phyloP scores from a whole-genome alignment of 2,329 filamentous ascomycete genomes.

The Zalaria sp. region DNA sequence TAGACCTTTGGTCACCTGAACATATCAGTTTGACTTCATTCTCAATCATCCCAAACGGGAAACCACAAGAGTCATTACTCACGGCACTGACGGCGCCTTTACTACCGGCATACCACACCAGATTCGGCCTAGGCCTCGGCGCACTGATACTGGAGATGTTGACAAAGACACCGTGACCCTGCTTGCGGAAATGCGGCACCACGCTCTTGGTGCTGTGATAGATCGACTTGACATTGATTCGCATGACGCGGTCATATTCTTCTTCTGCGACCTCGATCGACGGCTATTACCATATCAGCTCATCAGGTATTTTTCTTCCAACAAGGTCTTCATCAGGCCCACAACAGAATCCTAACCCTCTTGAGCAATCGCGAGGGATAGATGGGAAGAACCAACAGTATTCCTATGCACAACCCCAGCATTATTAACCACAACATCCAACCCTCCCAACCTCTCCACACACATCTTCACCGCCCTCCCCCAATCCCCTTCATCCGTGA shows the following conservation, averaged over 20 bases:
- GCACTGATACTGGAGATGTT: slow-evolving; percentile 16
- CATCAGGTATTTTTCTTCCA: neutral
- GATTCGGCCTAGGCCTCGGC: slow-evolving; percentile 11
- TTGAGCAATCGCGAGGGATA: slow-evolving; percentile 7
- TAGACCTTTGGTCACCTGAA: slow-evolving; percentile 11
- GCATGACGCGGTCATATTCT: slow-evolving; percentile 19
- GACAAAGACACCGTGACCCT: slow-evolving; percentile 12
- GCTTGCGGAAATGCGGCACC: slow-evolving; percentile 16
- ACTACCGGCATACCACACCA: slow-evolving; percentile 16
- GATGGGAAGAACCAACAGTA: slow-evolving; percentile 6
- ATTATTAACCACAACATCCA: slow-evolving; percentile 35
- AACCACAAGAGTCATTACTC: neutral
- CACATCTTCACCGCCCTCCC: slow-evolving; percentile 11
- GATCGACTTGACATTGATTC: slow-evolving; percentile 18
- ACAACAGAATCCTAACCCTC: no score
- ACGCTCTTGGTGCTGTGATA: slow-evolving; percentile 16
- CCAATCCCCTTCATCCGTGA: slow-evolving; percentile 14
- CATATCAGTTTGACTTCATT: neutral
- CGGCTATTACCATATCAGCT: slow-evolving; percentile 9
- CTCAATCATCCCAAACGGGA: neutral
- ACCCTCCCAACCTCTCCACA: slow-evolving; percentile 16
- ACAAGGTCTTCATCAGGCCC: no score
- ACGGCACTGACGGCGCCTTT: slow-evolving; percentile 13
- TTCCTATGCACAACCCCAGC: slow-evolving; percentile 19
- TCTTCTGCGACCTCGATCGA: slow-evolving; percentile 13